Base-by-base conservation (phyloP, 2,329 filamentous ascomycete genomes). In the Botrytis sinoallii region DNA sequence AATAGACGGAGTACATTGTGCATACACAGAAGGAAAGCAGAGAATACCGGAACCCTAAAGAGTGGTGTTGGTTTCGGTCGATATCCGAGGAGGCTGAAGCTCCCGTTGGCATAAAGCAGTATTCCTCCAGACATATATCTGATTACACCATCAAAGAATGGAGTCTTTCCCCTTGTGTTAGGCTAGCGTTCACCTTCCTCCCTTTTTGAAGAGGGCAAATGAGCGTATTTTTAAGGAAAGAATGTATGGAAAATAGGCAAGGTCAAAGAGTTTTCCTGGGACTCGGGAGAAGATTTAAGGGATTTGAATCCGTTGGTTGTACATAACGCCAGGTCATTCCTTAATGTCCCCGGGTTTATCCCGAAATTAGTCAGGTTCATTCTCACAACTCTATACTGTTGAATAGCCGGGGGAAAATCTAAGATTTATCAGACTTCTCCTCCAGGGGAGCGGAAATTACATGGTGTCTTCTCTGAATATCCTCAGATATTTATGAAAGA, bases 321-420 rank as follows among this genome's bases (percentile, higher is more conserved):
- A 14, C 5, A 18, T 5, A 16, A 55, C 2, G n/a, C 7, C 2
- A 0, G 12, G 8, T 2, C 25, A 55, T 55, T 29, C 22, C 4
- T 6, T 12, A 55, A 55, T 16, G 12, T 0, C 14, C 2, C n/a
- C 52, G 6, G 14, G 5, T 55, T 8, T 16, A 3, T 18, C 14
- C n/a, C 5, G 14, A 29, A 8, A 29, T 18, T 1, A 18, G 18
- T 3, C 14, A 29, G 1, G 6, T 18, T 7, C 6, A 29, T 55
- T 4, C 3, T 55, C 52, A 18, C 2, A 29, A 55, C 29, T 14
- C 52, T 6, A 8, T 29, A 16, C n/a, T 55, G 52, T 14, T n/a
- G 1, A 8, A 55, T 29, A 4, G 52, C n/a, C 14, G 3, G 10
- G 25, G 14, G 14, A n/a, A n/a, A 1, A n/a, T n/a, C 48, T 16